These are phyloP conservation scores for Fabrea salina DNA, from an alignment of 169 alveolate species.

Conservation along the genomic window DNA sequence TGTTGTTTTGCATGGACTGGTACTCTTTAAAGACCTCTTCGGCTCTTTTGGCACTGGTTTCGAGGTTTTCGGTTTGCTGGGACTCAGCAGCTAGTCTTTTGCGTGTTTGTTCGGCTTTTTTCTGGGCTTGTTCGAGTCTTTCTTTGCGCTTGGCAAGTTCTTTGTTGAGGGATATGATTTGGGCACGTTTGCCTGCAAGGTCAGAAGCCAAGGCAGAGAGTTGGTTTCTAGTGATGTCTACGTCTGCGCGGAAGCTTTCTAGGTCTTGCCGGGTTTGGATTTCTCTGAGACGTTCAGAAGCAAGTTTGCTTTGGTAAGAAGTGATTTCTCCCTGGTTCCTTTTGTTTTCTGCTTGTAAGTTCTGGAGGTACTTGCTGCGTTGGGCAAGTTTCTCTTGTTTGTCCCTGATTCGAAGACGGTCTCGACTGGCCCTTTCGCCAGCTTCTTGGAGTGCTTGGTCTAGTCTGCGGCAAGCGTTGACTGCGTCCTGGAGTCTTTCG, in stretches of 20 bases:
- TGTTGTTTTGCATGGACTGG: conserved; percentile 30
- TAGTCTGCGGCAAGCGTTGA: conserved; percentile 69
- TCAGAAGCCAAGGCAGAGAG: conserved; percentile 85
- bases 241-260: conserved; percentile 77
- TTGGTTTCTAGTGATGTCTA: conserved; percentile 80
- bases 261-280: conserved; percentile 59
- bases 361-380: conserved; percentile 31
- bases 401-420: conserved; percentile 66
- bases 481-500: conserved; percentile 77
- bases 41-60: conserved; percentile 48
- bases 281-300: conserved; percentile 65
- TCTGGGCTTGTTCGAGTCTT: conserved; percentile 65
- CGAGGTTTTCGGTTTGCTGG: conserved; percentile 52
- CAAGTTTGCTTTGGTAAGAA: conserved; percentile 65
- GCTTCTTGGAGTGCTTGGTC: conserved; percentile 75
- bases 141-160: conserved; percentile 78
- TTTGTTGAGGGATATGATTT: conserved; percentile 64
- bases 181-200: conserved; percentile 66
- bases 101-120: conserved; percentile 50
- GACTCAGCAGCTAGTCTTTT: conserved; percentile 64
- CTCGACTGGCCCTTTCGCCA: conserved; percentile 61
- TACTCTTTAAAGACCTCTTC: conserved; percentile 28
- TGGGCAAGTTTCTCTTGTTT: conserved; percentile 49
- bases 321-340: conserved; percentile 67
- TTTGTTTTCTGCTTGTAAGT: conserved; percentile 68